A percentile compares a stretch with the other conserved stretches of the same genome.
phyloP scores from a whole-genome alignment of 495 filamentous ascomycete genomes.

The Staphylotrichum tortipilum region DNA sequence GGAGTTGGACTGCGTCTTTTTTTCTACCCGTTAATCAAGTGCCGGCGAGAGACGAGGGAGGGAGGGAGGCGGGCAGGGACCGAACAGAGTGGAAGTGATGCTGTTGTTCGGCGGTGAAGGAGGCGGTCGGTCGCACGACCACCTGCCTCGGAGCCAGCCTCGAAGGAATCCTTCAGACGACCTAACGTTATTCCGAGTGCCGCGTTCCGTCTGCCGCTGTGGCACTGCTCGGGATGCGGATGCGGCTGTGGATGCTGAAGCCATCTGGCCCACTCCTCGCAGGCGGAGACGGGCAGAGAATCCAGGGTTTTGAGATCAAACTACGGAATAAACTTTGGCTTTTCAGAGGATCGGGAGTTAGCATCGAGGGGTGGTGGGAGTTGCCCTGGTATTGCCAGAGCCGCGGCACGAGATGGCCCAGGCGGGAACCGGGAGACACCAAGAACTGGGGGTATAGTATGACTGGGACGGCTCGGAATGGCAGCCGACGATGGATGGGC shows the following conservation, averaged over 20 bases:
- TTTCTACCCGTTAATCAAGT: neutral
- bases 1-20: neutral
- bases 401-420: too few species aligned
- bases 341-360: too few species aligned
- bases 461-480: constrained; percentile 19
- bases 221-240: neutral
- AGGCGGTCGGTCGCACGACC: neutral
- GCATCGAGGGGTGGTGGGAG: too few species aligned
- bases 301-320: neutral
- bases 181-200: too few species aligned
- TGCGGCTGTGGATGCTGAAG: neutral
- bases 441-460: too few species aligned
- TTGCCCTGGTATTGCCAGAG: too few species aligned
- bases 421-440: too few species aligned
- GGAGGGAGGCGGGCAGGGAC: too few species aligned
- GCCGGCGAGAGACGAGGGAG: constrained; percentile 1
- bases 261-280: neutral
- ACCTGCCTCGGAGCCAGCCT: neutral
- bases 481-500: constrained; percentile 10
- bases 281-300: neutral
- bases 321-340: too few species aligned
- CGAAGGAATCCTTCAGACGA: too few species aligned
- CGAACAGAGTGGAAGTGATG: too few species aligned
- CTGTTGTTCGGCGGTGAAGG: constrained; percentile 9
- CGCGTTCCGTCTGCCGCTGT: too few species aligned